A percentile compares a stretch with the other conserved stretches of the same genome.
phyloP scores from a whole-genome alignment of 192 early-diverging fungal species.

The Linnemannia hyalina region DNA sequence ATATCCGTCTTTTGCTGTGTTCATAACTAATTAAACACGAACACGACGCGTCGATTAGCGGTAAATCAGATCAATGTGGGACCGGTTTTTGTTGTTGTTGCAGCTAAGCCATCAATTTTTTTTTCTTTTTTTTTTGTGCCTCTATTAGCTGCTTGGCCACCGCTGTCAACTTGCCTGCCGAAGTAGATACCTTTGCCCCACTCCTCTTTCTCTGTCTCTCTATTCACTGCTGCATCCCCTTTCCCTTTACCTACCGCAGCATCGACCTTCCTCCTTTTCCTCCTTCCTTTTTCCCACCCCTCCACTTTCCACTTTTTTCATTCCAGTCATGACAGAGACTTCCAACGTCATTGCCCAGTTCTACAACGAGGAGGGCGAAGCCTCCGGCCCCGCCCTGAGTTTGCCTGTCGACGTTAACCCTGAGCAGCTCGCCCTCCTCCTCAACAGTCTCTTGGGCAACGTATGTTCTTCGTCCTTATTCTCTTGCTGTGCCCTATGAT shows the following conservation, averaged over 20 bases:
- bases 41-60: too few species aligned
- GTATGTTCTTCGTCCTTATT: slow-evolving; percentile 55
- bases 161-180: neutral
- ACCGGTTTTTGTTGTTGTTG: neutral
- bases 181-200: neutral
- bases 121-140: slow-evolving; percentile 15
- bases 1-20: too few species aligned
- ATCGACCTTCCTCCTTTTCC: neutral
- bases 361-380: slow-evolving; percentile 80
- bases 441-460: slow-evolving; percentile 91
- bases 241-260: neutral
- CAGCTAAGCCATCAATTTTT: slow-evolving; percentile 4
- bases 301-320: neutral
- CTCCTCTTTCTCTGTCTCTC: neutral
- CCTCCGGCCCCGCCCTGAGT: slow-evolving; percentile 89
- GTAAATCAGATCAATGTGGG: neutral
- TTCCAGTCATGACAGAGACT: slow-evolving; percentile 26
- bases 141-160: neutral
- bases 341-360: slow-evolving; percentile 84
- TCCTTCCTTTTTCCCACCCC: neutral
- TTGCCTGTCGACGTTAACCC: slow-evolving; percentile 87
- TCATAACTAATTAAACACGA: too few species aligned
- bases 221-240: neutral
- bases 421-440: slow-evolving; percentile 86
- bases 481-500: neutral